Conservation (phyloP, 805 yeast species). For the Kuraishia capsulata region DNA sequence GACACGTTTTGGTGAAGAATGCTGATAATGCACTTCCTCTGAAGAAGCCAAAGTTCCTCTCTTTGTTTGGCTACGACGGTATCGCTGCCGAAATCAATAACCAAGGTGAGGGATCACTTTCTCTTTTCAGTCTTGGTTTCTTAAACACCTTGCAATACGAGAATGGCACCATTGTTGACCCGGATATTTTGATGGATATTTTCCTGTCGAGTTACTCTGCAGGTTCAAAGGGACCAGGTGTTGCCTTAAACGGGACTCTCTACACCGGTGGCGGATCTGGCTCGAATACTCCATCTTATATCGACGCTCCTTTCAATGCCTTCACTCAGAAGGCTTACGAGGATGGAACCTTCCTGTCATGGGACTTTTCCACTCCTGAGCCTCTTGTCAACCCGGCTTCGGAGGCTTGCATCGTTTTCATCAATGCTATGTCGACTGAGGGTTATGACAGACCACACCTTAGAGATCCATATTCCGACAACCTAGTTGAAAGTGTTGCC, state of each 20-base stretch:
- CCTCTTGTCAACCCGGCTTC: slow-evolving; percentile 44
- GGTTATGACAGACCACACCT: slow-evolving; percentile 51
- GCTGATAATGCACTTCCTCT: slow-evolving; percentile 42
- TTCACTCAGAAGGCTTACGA: slow-evolving; percentile 24
- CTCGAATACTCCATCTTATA: slow-evolving; percentile 43
- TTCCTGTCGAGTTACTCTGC: no score
- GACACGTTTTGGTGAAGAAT: slow-evolving; percentile 47
- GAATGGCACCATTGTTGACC: no score
- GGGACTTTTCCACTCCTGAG: slow-evolving; percentile 41
- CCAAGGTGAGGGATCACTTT: slow-evolving; percentile 3
- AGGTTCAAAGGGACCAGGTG: no score
- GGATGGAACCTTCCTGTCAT: slow-evolving; percentile 33
- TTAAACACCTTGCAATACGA: no score
- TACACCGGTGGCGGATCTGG: slow-evolving; percentile 63
- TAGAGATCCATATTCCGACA: slow-evolving; percentile 51
- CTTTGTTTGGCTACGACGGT: slow-evolving; percentile 10
- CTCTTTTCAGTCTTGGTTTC: no score
- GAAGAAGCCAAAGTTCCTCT: slow-evolving; percentile 38
- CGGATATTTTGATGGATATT: no score
- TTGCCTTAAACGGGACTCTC: slow-evolving; percentile 44
- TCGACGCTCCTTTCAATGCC: slow-evolving; percentile 38
- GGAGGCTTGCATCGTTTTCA: slow-evolving; percentile 49
- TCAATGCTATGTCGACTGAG: slow-evolving; percentile 46
- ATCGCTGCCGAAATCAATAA: slow-evolving; percentile 3
- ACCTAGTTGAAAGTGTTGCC: slow-evolving; percentile 38